Base-by-base conservation (phyloP, 257 asterid genomes). In the Cordia subcordata region DNA sequence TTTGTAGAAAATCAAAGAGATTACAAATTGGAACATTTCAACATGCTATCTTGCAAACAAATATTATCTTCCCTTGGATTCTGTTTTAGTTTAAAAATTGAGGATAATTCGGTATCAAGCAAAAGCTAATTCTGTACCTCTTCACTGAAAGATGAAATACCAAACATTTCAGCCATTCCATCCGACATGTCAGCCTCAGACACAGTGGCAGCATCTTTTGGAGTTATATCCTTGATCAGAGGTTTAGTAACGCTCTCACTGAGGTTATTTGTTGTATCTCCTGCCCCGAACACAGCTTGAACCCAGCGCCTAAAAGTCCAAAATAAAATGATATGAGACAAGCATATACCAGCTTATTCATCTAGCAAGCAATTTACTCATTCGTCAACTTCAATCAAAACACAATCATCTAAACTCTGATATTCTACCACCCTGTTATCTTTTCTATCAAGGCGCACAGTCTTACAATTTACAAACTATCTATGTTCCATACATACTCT, bases 111-210 rank as follows among this genome's bases (percentile, higher is more conserved):
- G 15, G 35, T 40, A 37, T 57, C 17, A 59, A 68, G 37, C 16
- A 17, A 23, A 12, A 17, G 49, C 58, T 42, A 67, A 57, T 58
- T 23, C 17, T 8, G 10, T 84, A 92, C 96, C 96, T 88, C 95
- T 67, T 86, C 88, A 47, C 65, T 58, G 46, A 90, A 69, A 62
- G 93, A 74, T 18, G 79, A 54, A 63, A 72, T 64, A 32, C 88
- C 96, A 45, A 92, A 89, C 84, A 92, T 82, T 62, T 86, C 94
- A 61, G 89, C 91, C 75, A 89, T 61, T 71, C 87, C 98, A 55
- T 88, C 96, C 0, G 90, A 83, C n/a, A 88, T 77, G 75, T 86
- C 96, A 56, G 86, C 60, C 17, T 88, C 96, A 11, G 63, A 38
- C 23, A 42, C 87, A 67, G 57, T 51, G 23, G 65, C 57, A 54